Conservation (phyloP, 1,284 basidiomycete species). For the Wallemia hederae region DNA sequence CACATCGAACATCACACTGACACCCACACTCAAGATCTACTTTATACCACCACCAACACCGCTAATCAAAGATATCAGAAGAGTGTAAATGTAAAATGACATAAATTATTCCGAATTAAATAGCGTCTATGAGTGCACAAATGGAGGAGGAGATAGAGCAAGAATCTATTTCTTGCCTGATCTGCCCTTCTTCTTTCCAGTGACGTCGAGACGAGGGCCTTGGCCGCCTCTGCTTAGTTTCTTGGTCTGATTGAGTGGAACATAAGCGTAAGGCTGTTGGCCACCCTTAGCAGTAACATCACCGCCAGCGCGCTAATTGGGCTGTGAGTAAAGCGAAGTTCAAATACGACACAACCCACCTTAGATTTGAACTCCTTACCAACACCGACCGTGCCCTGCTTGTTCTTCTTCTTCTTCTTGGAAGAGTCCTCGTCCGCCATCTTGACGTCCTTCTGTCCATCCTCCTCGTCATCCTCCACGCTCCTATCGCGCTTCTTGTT, state of each 20-base stretch:
- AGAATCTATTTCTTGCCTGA: background rate
- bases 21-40: too few relatives aligned
- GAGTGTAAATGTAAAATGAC: too few relatives aligned
- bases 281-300: conserved; percentile 61
- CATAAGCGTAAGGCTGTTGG: conserved; percentile 69
- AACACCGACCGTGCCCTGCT: conserved; percentile 21
- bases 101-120: too few relatives aligned
- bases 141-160: too few relatives aligned
- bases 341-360: conserved; percentile 24
- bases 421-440: conserved; percentile 27
- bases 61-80: too few relatives aligned
- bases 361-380: conserved; percentile 48
- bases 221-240: background rate
- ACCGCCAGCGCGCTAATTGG: conserved; percentile 50
- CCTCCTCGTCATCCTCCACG: conserved; percentile 28
- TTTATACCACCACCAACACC: too few relatives aligned
- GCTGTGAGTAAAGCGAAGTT: background rate
- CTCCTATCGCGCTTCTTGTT: conserved; percentile 89
- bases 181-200: background rate
- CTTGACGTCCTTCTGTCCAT: conserved; percentile 31
- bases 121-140: too few relatives aligned
- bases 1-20: too few relatives aligned
- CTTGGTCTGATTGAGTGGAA: conserved; percentile 41
- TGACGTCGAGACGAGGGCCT: background rate
- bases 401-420: conserved; percentile 22